phyloP scores from a whole-genome alignment of 2,329 filamentous ascomycete genomes.

The Monilinia vaccinii-corymbosi region DNA sequence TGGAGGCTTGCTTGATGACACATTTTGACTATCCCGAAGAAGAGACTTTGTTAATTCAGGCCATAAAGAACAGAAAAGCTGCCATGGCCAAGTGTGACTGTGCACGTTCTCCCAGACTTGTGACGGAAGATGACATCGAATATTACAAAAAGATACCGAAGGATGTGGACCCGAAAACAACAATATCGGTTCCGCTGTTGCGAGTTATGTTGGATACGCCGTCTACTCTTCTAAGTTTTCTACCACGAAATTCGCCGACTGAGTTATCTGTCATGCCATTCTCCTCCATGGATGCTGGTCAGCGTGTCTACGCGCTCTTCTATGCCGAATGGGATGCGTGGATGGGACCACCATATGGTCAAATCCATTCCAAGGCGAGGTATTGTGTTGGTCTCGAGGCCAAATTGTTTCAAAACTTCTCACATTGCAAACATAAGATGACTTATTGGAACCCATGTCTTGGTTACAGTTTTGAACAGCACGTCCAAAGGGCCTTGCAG shows the following conservation, averaged over 20 bases:
- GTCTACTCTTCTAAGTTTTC: neutral
- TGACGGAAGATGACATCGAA: neutral
- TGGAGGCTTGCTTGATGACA: neutral
- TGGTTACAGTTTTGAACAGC: neutral
- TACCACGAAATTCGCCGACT: neutral
- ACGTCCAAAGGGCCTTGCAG: neutral
- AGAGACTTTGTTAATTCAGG: neutral
- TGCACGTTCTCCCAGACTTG: neutral
- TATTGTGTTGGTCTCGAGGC: neutral
- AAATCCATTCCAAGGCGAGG: too few relatives aligned
- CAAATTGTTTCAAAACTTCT: neutral
- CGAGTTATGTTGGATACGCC: neutral
- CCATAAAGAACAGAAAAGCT: neutral
- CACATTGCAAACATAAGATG: neutral
- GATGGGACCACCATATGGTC: neutral
- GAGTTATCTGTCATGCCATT: neutral
- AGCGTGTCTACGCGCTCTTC: neutral
- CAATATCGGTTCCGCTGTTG: neutral
- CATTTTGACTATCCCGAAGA: neutral
- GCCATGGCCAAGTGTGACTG: neutral
- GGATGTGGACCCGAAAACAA: neutral
- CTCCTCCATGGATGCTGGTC: neutral
- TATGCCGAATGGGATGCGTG: conserved; percentile 1
- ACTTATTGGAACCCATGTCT: neutral
- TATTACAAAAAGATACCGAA: neutral